phyloP scores from a whole-genome alignment of 257 asterid genomes.

The Solanum corneliomulleri region DNA sequence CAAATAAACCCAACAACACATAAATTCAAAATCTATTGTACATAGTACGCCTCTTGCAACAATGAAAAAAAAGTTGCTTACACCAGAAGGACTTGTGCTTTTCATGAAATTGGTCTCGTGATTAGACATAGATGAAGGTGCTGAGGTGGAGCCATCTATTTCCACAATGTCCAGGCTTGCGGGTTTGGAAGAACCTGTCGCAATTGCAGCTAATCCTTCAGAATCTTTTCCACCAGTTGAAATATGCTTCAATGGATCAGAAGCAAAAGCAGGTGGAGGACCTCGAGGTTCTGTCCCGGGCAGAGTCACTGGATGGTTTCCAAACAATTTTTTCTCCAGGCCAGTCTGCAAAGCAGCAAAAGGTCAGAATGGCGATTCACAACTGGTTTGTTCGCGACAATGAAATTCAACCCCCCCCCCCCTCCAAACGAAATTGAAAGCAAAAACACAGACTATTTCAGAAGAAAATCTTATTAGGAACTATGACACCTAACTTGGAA shows the following conservation, averaged over 20 bases:
- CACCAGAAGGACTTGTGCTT: conserved; percentile 60
- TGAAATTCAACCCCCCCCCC: neutral
- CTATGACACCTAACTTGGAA: neutral
- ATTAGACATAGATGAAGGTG: conserved; percentile 44
- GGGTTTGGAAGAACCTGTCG: conserved; percentile 35
- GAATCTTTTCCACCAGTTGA: conserved; percentile 27
- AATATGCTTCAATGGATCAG: conserved; percentile 49
- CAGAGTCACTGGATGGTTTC: conserved; percentile 69
- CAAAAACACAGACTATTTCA: neutral
- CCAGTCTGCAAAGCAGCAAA: conserved; percentile 53
- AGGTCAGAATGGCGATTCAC: neutral
- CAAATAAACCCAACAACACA: neutral
- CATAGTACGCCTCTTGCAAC: neutral
- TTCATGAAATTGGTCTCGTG: conserved; percentile 42
- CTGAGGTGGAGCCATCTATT: conserved; percentile 47
- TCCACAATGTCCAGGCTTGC: conserved; percentile 44
- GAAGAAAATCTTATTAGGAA: neutral
- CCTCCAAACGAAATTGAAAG: neutral
- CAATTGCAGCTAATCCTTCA: conserved; percentile 13
- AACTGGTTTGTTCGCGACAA: neutral
- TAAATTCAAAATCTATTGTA: neutral
- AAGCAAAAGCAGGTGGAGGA: conserved; percentile 86
- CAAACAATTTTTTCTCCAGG: conserved; percentile 75
- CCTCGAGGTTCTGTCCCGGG: conserved; percentile 47
- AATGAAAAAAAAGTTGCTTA: conserved; percentile 18